phyloP scores from a whole-genome alignment of 2,329 filamentous ascomycete genomes.

The Sclerotinia borealis region DNA sequence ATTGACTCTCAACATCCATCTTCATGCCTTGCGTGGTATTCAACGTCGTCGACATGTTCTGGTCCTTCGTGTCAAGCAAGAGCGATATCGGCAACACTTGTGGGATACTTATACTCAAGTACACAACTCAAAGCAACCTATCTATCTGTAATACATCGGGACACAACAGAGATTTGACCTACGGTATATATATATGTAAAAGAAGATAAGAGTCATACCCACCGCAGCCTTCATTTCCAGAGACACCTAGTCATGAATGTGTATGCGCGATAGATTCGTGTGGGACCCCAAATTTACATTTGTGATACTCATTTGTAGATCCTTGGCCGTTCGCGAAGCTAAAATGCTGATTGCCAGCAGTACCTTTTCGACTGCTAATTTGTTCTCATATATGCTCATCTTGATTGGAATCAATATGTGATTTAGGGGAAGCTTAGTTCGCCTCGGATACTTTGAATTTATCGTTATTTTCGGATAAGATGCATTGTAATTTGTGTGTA shows the following conservation, averaged over 20 bases:
- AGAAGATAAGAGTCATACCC: background rate
- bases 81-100: background rate
- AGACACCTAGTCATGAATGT: background rate
- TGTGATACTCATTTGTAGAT: background rate
- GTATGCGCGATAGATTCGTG: background rate
- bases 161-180: background rate
- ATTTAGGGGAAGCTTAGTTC: background rate
- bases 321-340: background rate
- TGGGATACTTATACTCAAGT: background rate
- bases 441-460: background rate
- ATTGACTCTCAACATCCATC: background rate
- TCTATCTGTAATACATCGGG: background rate
- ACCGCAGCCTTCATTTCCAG: background rate
- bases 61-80: background rate
- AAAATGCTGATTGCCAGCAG: background rate
- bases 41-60: background rate
- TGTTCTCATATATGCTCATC: background rate
- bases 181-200: background rate
- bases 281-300: background rate
- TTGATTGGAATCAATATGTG: background rate
- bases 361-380: background rate
- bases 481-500: background rate
- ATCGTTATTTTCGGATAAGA: background rate
- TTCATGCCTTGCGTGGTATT: background rate
- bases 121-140: background rate